These are phyloP conservation scores for Parastagonospora nodorum DNA, from an alignment of 2,329 filamentous ascomycete species.

Conservation along the genomic window DNA sequence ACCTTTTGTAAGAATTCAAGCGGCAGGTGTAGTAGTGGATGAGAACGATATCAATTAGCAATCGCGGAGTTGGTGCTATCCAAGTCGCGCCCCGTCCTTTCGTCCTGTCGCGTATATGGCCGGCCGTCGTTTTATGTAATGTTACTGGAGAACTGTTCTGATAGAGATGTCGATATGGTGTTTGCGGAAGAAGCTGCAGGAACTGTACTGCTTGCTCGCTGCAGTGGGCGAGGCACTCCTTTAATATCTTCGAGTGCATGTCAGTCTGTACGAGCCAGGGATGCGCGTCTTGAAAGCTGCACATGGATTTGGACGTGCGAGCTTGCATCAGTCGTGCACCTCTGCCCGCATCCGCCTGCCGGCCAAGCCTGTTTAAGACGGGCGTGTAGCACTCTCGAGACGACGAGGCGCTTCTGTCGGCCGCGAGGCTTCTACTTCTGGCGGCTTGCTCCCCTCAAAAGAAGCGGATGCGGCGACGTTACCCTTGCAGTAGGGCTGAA, in stretches of 20 bases:
- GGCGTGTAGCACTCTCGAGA: conserved; percentile 31
- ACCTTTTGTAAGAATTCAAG: conserved; percentile 20
- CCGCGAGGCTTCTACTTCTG: conserved; percentile 30
- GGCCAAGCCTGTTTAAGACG: conserved; percentile 37
- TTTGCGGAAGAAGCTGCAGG: conserved; percentile 28
- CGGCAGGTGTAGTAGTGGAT: not conserved
- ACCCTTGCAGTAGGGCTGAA: conserved; percentile 46
- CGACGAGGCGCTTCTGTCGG: conserved; percentile 30
- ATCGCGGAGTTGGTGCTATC: conserved; percentile 4
- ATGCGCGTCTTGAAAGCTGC: conserved; percentile 25
- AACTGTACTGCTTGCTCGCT: conserved; percentile 26
- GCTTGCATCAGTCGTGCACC: conserved; percentile 39
- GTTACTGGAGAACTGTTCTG: conserved; percentile 39
- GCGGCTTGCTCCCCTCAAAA: conserved; percentile 20
- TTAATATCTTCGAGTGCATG: conserved; percentile 35
- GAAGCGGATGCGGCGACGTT: conserved; percentile 27
- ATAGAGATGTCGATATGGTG: conserved; percentile 39
- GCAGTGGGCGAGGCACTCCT: conserved; percentile 29
- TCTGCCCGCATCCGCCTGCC: conserved; percentile 29
- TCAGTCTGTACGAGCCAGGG: conserved; percentile 31
- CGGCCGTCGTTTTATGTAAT: conserved; percentile 28
- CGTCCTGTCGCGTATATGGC: not conserved
- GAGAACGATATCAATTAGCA: conserved; percentile 5
- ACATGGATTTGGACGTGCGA: conserved; percentile 31
- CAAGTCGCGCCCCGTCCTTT: not conserved